Base-by-base conservation (phyloP, 106 monocot species). In the Dendrobium officinale region DNA sequence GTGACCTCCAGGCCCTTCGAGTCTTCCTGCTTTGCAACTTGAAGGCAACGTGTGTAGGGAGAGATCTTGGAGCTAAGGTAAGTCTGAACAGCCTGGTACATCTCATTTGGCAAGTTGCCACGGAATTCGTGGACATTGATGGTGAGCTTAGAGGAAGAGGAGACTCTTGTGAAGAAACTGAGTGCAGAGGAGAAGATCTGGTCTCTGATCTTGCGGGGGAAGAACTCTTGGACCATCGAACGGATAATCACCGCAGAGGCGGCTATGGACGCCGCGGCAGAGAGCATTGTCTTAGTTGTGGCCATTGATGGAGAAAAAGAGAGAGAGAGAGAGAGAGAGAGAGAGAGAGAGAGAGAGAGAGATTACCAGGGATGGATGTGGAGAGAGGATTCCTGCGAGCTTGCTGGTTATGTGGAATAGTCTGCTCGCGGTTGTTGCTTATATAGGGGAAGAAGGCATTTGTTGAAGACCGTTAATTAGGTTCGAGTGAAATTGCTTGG, bases 1-100 rank as follows among this genome's bases (percentile, higher is more conserved):
- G 13, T 27, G 31, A 86, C n/a, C 4, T 5, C 48, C 42, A 82
- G 49, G 42, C 4, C 18, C 15, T 67, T 61, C 3, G 78, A 66
- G 19, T 76, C 75, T 2, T 78, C 40, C 6, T 56, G 7, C 77
- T 75, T 85, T 49, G 45, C 31, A 5, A 78, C 88, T 31, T 48
- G 79, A 4, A 88, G 43, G 2, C 85, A 22, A 20, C 61, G 49
- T 18, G 73, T 75, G 0, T 55, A 5, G 20, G 44, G 55, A 0
- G 80, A 78, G 31, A 79, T n/a, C 55, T 58, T 85, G 67, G 80
- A 17, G 70, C 67, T 40, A 31, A 88, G 37, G 70, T 88, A 88
- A 43, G 67, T 45, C 43, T 22, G 27, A 0, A 75, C 80, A 16
- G 85, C 83, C 0, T 42, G 8, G 76, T 68, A 88, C 31, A 88